Base-by-base conservation (phyloP, 1,139 yeast species). In the Zygoascus sp. region DNA sequence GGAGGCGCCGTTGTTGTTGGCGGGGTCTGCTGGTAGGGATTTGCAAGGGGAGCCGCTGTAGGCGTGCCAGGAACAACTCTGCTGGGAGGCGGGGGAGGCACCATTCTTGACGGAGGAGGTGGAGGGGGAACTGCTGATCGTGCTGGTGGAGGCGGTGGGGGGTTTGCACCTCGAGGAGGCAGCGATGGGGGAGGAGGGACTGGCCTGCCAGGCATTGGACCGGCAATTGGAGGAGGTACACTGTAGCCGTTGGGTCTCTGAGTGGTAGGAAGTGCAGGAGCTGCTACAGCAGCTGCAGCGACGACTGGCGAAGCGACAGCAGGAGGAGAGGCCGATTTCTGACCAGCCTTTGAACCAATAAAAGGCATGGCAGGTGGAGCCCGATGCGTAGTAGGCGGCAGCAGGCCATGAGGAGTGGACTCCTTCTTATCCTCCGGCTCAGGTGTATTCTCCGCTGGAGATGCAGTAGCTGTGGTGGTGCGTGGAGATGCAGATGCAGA, bases 321-420 rank as follows among this genome's bases (percentile, higher is more conserved):
- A 25, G 28, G 7, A 25, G 22, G 51, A 53, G 43, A 44, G 47
- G 15, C 46, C 36, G 15, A 35, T 16, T 11, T 44, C 48, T n/a
- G 48, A 38, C 19, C 53, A 4, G 53, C 60, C 21, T 53, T 52
- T 27, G 57, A 54, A 16, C 64, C 64, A 47, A 60, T 60, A 45
- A 57, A 60, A 7, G 64, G 62, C 64, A 60, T 60, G 20, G 64
- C 59, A 21, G 65, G 63, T 4, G 65, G 65, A 2, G 55, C 64
- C 27, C 60, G 63, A 47, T 65, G 66, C 22, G 70, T 62, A 39
- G 66, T 62, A 13, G 71, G 66, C 7, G 74, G 71, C 6, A 70
- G n/a, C 16, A 37, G 67, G 19, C 72, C 68, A 8, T 70, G 68
- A n/a, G 46, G 50, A 21, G 48, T 30, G 27, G 37, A 6, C 6